phyloP scores from a whole-genome alignment of 2,329 filamentous ascomycete genomes.

The Monilinia laxa region DNA sequence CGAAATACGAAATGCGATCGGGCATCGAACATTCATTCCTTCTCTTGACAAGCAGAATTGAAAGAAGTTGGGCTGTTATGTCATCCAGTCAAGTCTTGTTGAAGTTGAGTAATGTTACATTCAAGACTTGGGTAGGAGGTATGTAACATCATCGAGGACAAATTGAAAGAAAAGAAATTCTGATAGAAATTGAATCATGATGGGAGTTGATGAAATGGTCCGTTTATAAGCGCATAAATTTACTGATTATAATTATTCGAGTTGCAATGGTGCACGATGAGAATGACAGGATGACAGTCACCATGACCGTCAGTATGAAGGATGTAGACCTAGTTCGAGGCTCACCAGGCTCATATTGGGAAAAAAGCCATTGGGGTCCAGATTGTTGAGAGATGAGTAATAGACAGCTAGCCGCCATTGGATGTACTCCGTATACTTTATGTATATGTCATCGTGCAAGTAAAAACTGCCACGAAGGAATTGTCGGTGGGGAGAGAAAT shows the following conservation, averaged over 20 bases:
- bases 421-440: too few relatives aligned
- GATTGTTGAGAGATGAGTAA: too few relatives aligned
- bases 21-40: constrained; percentile 17
- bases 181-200: background rate
- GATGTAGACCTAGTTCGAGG: too few relatives aligned
- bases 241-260: background rate
- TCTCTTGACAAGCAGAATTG: background rate
- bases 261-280: too few relatives aligned
- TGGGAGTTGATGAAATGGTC: background rate
- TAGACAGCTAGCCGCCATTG: too few relatives aligned
- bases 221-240: too few relatives aligned
- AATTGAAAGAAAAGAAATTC: background rate
- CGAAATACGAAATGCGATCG: background rate
- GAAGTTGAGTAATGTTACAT: constrained; percentile 7
- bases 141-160: constrained; percentile 3
- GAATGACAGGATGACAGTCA: too few relatives aligned
- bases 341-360: too few relatives aligned
- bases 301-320: too few relatives aligned
- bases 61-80: background rate
- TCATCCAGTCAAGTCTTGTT: constrained; percentile 10
- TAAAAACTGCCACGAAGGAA: constrained; percentile 14
- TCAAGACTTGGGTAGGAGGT: background rate
- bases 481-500: constrained; percentile 5
- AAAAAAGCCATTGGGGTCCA: too few relatives aligned
- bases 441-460: constrained; percentile 18